These are phyloP conservation scores for Melampsora larici-populina DNA, from an alignment of 1,284 basidiomycete species.

Conservation along the genomic window DNA sequence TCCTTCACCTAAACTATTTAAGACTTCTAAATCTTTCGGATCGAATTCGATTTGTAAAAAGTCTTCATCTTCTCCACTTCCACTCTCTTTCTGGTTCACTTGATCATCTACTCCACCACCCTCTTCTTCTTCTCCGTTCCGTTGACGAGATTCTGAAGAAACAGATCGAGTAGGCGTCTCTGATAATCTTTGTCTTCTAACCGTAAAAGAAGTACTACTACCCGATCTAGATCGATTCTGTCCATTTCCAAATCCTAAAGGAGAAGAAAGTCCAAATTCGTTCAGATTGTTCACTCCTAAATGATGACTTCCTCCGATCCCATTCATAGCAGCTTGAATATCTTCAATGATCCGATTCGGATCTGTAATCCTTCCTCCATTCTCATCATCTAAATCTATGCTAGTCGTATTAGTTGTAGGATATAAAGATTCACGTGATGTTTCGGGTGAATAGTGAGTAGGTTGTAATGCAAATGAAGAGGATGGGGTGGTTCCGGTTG, in stretches of 20 bases:
- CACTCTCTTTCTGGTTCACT: not conserved
- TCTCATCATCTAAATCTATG: slow-evolving; percentile 22
- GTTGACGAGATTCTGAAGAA: not conserved
- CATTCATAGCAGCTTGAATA: slow-evolving; percentile 37
- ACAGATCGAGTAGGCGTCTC: not conserved
- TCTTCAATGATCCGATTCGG: slow-evolving; percentile 27
- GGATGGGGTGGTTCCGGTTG: not conserved
- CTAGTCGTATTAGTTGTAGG: slow-evolving; percentile 16
- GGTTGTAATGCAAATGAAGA: not conserved
- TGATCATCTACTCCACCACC: not conserved
- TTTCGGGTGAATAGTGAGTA: not conserved
- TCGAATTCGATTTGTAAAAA: slow-evolving; percentile 28
- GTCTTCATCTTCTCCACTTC: not conserved
- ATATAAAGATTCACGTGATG: slow-evolving; percentile 8
- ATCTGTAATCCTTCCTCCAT: slow-evolving; percentile 24
- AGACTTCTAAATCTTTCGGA: slow-evolving; percentile 65
- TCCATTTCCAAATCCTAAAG: too few relatives aligned
- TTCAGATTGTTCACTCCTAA: not conserved
- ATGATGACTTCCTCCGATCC: not conserved
- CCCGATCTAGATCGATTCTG: too few relatives aligned
- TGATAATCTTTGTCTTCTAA: slow-evolving; percentile 12
- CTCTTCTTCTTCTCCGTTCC: slow-evolving; percentile 1
- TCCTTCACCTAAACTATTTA: slow-evolving; percentile 81
- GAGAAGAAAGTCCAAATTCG: not conserved
- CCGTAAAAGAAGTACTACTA: too few relatives aligned